Evolutionary conservation across 2,329 filamentous ascomycete genomes (phyloP), one percentile per base, ranked within the genome.

Genomic region (Trichophaea hybrida): DNA sequence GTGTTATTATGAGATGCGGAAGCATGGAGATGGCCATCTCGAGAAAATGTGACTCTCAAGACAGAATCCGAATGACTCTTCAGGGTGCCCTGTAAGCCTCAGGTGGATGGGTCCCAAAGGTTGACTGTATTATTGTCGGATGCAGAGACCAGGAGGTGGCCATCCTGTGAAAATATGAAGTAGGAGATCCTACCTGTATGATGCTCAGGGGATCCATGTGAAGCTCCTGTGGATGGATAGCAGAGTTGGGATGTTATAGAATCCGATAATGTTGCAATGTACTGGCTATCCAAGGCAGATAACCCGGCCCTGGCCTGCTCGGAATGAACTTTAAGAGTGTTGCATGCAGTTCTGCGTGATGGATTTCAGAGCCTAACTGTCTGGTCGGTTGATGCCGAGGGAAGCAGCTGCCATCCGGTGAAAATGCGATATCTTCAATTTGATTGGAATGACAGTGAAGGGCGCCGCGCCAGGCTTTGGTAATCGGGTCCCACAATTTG

Each of bases 1-100:
- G 88, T 91, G 96, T 89, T 0, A 74, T 96, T 91, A 71, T 96
- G 91, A 13, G 85, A 81, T 17, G 86, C 87, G 6, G 85, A 90
- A 4, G 96, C 74, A 1, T 96, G 78, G 69, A 93, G 96, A 72
- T 91, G 94, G 48, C 91, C 91, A 7, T 88, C 86, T 0, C 91
- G 91, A 68, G 96, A 91, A 71, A 95, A 97, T 10, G 88, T 82
- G 5, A 96, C 73, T 0, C 80, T 85, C 34, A 88, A 82, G 6
- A 97, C 82, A 91, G 91, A 96, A 70, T 95, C 96, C 71, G 96
- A 90, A 71, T 96, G 91, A 1, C 91, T 91, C 0, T 64, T 52
- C 17, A 69, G 63, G 15, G 54, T 68, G 33, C 32, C n/a, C 37
- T 40, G 37, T 7, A 7, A 7, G 37, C 7, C n/a, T n/a, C 7